Percentiles rank a stretch among this genome's conserved stretches.
These are phyloP conservation scores for Parathielavia appendiculata DNA, from an alignment of 495 filamentous ascomycete genomes.

Conservation along the genomic window DNA sequence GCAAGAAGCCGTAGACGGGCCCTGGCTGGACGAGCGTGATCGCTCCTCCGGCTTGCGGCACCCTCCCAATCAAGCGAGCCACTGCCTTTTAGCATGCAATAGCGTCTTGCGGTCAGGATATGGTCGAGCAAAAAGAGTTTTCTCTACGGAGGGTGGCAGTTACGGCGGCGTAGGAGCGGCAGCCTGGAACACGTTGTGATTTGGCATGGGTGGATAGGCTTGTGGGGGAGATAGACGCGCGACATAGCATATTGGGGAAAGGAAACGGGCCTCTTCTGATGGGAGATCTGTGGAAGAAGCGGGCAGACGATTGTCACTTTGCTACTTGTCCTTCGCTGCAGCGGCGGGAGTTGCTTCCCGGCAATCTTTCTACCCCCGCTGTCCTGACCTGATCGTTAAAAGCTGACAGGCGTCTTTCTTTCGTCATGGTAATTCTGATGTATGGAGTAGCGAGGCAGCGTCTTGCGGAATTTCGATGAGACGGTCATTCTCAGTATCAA, in stretches of 20 bases:
- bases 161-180: slow-evolving; percentile 12
- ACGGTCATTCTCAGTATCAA: not conserved
- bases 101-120: slow-evolving; percentile 28
- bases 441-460: slow-evolving; percentile 14
- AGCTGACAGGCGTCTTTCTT: not conserved
- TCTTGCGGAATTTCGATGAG: not conserved
- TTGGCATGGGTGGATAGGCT: not conserved
- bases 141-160: slow-evolving; percentile 13
- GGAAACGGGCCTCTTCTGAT: not conserved
- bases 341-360: not conserved
- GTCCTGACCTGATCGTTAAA: not conserved
- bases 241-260: slow-evolving; percentile 6
- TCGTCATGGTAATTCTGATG: slow-evolving; percentile 15
- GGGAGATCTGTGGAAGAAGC: too few species aligned
- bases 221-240: not conserved
- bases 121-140: slow-evolving; percentile 15
- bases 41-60: not conserved
- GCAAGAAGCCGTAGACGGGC: not conserved
- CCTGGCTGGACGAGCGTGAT: slow-evolving; percentile 1
- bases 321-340: too few species aligned
- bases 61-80: not conserved
- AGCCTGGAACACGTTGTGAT: slow-evolving; percentile 7
- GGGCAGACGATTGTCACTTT: too few species aligned
- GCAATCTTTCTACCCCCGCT: too few species aligned
- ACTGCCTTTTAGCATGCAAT: slow-evolving; percentile 20